Conservation (phyloP, 2,329 filamentous ascomycete species). For the Ilyonectria mors-panacis region DNA sequence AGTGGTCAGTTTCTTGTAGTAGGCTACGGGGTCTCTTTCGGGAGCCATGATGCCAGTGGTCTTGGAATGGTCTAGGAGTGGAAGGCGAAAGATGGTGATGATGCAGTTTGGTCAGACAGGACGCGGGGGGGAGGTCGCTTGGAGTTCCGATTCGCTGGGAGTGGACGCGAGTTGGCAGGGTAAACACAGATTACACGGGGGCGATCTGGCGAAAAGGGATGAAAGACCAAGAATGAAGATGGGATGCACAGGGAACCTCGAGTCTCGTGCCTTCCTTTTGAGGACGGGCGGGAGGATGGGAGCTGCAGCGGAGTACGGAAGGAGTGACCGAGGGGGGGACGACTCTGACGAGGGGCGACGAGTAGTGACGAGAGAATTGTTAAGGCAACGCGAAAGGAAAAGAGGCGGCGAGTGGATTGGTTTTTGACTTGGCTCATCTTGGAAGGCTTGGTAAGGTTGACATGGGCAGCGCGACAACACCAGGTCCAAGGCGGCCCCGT, state of each 20-base stretch:
- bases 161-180: conserved; percentile 9
- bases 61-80: conserved; percentile 20
- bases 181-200: conserved; percentile 1
- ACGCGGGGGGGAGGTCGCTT: neutral
- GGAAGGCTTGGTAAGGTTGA: neutral
- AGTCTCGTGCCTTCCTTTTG: neutral
- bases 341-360: neutral
- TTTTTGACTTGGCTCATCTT: conserved; percentile 26
- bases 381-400: neutral
- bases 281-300: neutral
- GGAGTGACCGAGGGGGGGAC: neutral
- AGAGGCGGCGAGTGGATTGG: conserved; percentile 15
- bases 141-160: conserved; percentile 6
- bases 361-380: neutral
- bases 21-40: conserved; percentile 54
- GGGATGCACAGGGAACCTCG: neutral
- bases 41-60: conserved; percentile 50
- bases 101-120: conserved; percentile 6
- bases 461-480: conserved; percentile 9
- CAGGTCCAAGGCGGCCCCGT: conserved; percentile 47
- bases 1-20: conserved; percentile 68
- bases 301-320: neutral
- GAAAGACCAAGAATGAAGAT: neutral
- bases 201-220: conserved; percentile 3
- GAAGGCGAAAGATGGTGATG: conserved; percentile 20